Base-by-base conservation (phyloP, 75 land plant genomes). In the Cupressus sempervirens region DNA sequence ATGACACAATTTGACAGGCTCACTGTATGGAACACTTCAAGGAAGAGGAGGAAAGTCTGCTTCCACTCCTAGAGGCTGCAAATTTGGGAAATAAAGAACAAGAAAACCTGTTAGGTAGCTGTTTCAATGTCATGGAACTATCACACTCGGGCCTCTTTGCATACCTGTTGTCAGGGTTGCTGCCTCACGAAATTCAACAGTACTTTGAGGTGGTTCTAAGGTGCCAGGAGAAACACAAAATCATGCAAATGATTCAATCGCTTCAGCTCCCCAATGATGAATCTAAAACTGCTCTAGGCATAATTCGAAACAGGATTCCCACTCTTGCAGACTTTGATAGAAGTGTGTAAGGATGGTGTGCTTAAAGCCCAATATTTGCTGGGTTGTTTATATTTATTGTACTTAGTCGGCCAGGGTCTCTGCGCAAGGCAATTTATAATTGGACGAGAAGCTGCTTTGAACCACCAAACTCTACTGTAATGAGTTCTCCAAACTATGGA, bases 21-120 rank as follows among this genome's bases (percentile, higher is more conserved):
- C 85, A 95, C 86, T 91, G 85, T 65, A 88, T 85, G 82, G 89
- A 95, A 45, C 98, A 96, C 73, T 95, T 95, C 86, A 56, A 89
- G 65, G 97, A 93, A 76, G 98, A 96, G 86, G 98, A 96, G 85
- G 85, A 53, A 46, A 88, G 93, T 54, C 86, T 95, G 16, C 90
- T 96, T 53, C 95, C 97, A 23, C 83, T 92, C 84, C 88, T 96
- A 76, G 93, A 92, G 76, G 91, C 92, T 3, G 91, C 88, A 15
- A 93, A 89, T n/a, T 41, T 90, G 80, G 89, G 88, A 41, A 89
- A 46, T 67, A 86, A 84, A 79, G 89, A 91, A 75, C 92, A 93
- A 76, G 86, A 89, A 76, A 76, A 76, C n/a, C 76, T 90, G 86
- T 12, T 93, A 65, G 90, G 56, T 18, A 86, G 88, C 54, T 87